Evolutionary conservation across 495 filamentous ascomycete species (phyloP), one percentile per base, ranked within the genome.

Genomic region (Daldinia bambusicola): DNA sequence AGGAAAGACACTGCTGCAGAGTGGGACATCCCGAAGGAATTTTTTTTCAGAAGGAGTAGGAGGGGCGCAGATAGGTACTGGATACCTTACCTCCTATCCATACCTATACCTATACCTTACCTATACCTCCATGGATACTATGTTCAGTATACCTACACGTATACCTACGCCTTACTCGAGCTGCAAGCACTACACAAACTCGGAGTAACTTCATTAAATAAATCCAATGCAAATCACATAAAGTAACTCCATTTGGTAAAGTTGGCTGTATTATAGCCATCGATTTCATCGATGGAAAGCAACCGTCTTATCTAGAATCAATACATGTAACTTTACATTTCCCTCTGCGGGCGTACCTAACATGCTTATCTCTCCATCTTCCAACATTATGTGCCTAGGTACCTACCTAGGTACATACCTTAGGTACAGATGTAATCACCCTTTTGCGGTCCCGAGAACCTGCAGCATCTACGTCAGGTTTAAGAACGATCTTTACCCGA

Each of bases 221-320:
- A 43, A 59, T 66, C 66, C 18, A 37, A 37, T 67, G 55, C 48
- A 64, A 36, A 8, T 18, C 38, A 40, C 59, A 3, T 55, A 66
- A 59, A 69, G 65, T 69, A 73, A 73, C 70, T 73, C 70, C 61
- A 73, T 73, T 20, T 14, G 43, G 60, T 59, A 58, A 65, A 60
- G 22, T 53, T 7, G 14, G 9, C 31, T 32, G 51, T 10, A 36
- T 10, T 36, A 36, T 6, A 36, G 7, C 34, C 1, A 36, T 36
- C 34, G 9, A 36, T 36, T 2, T 1, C 2, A 36, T 37, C 26
- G 26, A 26, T 26, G 26, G 5, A 55, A 36, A 32, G 20, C 12
- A 48, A 71, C 37, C 53, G n/a, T 52, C 32, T 53, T 63, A 71
- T 63, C 58, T 59, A 55, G 48, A 41, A 48, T 48, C 18, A 48